Conservation (phyloP, 2,329 filamentous ascomycete species). For the Microsporum canis region DNA sequence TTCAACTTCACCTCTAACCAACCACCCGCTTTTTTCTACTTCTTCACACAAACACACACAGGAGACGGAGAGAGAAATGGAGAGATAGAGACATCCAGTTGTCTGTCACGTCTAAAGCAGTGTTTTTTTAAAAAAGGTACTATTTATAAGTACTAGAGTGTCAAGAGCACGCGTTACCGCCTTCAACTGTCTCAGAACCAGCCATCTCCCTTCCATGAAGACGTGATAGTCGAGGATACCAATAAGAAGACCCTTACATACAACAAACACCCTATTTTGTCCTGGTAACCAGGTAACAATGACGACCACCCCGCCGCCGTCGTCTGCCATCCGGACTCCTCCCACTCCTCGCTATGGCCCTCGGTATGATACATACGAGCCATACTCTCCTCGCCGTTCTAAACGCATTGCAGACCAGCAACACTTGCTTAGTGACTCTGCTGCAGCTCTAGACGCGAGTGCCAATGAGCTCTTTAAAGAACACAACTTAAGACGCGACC, state of each 20-base stretch:
- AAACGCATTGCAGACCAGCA: constrained; percentile 29
- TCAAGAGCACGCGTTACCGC: neutral
- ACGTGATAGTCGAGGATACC: neutral
- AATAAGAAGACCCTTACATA: neutral
- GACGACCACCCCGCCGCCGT: constrained; percentile 34
- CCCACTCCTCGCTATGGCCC: constrained; percentile 37
- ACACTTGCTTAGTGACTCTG: neutral
- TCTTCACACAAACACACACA: neutral
- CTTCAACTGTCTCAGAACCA: neutral
- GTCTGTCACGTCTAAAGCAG: neutral
- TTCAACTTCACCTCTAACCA: neutral
- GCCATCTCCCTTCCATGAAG: neutral
- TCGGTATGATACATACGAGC: constrained; percentile 33
- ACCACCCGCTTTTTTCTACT: neutral
- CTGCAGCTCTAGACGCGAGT: constrained; percentile 17
- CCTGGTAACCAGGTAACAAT: neutral
- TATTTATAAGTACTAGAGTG: neutral
- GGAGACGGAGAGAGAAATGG: neutral
- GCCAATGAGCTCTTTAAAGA: constrained; percentile 8
- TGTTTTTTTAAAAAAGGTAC: neutral
- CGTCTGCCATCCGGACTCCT: constrained; percentile 30
- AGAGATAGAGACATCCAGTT: neutral
- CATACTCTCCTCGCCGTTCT: constrained; percentile 32
- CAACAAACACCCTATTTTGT: neutral
- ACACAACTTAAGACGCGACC: constrained; percentile 11